Evolutionary conservation across 129 eudicot genomes (phyloP).

Genomic region (Artemisia tridentata): DNA sequence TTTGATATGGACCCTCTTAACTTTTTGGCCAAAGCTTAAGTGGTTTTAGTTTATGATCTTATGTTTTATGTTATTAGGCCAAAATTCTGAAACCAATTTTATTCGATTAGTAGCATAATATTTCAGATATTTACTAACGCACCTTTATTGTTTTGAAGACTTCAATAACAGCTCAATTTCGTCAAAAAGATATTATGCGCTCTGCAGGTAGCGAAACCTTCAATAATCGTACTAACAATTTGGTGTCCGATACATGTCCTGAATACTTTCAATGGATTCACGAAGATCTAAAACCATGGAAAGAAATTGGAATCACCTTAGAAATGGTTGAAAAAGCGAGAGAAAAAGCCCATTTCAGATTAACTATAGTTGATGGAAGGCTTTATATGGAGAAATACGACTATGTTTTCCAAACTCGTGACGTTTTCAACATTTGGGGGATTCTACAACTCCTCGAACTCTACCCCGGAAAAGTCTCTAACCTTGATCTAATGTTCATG

Average conservation of each 20-base stretch:
- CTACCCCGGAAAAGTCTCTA: conserved; percentile 77
- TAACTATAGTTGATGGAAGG: conserved; percentile 59
- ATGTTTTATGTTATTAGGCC: not conserved
- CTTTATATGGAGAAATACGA: conserved; percentile 56
- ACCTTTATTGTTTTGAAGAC: conserved; percentile 13
- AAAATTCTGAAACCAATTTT: not conserved
- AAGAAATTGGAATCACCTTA: conserved; percentile 55
- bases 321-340: conserved; percentile 62
- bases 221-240: not conserved
- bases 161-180: conserved; percentile 29
- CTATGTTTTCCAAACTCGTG: conserved; percentile 70
- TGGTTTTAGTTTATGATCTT: not conserved
- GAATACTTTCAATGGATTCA: conserved; percentile 90
- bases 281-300: conserved; percentile 88
- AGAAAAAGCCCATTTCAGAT: conserved; percentile 50
- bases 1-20: not conserved
- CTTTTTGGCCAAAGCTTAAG: not conserved
- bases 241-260: conserved; percentile 46
- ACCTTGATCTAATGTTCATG: conserved; percentile 71
- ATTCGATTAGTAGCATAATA: not conserved
- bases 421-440: conserved; percentile 80
- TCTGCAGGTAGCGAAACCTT: not conserved
- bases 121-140: conserved; percentile 12
- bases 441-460: conserved; percentile 66
- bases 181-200: conserved; percentile 17